Evolutionary conservation across 805 yeast species (phyloP).

Genomic region (Sugiyamaella floridensis): DNA sequence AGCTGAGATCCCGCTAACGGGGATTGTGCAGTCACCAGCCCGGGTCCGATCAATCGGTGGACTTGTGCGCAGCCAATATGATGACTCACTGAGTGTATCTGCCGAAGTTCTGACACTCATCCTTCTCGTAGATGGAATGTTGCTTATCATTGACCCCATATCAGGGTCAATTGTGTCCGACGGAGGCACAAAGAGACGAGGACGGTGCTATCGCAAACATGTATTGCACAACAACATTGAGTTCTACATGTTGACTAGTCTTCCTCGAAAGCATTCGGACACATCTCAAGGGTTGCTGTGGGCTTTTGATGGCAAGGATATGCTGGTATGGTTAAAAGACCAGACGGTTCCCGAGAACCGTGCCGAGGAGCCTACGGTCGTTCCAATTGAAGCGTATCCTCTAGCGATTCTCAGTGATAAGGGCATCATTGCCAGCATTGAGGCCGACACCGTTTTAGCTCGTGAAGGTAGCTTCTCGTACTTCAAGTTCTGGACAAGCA

Average conservation of each 20-base stretch:
- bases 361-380: slow-evolving; percentile 15
- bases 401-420: slow-evolving; percentile 40
- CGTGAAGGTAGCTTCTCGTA: slow-evolving; percentile 29
- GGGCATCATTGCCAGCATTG: slow-evolving; percentile 46
- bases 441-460: slow-evolving; percentile 36
- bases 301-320: slow-evolving; percentile 36
- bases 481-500: slow-evolving; percentile 26
- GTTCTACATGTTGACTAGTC: slow-evolving; percentile 24
- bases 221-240: slow-evolving; percentile 33
- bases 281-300: slow-evolving; percentile 29
- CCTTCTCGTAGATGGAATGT: slow-evolving; percentile 34
- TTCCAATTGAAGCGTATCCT: slow-evolving; percentile 44
- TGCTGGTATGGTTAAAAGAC: slow-evolving; percentile 23
- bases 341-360: slow-evolving; percentile 3
- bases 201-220: slow-evolving; percentile 18
- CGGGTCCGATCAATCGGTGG: slow-evolving; percentile 32
- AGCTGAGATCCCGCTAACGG: slow-evolving; percentile 30
- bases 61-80: slow-evolving; percentile 9
- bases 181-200: slow-evolving; percentile 5
- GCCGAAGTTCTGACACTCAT: slow-evolving; percentile 17
- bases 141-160: slow-evolving; percentile 25
- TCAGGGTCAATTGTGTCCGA: neutral
- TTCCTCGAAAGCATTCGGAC: neutral
- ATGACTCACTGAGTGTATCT: slow-evolving; percentile 2
- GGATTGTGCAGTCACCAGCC: slow-evolving; percentile 34